Evolutionary conservation across 2,329 filamentous ascomycete genomes (phyloP).

Genomic region (Pseudovirgaria hyperparasitica): DNA sequence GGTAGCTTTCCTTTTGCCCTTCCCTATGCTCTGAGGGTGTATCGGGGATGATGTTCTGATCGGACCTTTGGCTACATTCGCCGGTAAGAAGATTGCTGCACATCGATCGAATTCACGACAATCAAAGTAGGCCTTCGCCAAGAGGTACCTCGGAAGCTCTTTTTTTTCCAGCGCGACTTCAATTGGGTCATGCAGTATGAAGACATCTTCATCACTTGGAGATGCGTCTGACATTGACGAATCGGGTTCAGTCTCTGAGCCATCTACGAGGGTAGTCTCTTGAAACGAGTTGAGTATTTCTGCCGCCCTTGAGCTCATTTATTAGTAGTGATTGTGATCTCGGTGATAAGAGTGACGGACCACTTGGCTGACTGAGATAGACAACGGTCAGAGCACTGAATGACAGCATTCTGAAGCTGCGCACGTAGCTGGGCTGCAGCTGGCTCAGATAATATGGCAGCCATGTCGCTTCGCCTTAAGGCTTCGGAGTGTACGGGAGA

Average conservation of each 20-base stretch:
- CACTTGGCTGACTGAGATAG: conserved; percentile 96
- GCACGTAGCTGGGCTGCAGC: conserved; percentile 50
- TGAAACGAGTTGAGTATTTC: conserved; percentile 81
- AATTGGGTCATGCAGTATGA: conserved; percentile 47
- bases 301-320: conserved; percentile 56
- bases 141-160: conserved; percentile 71
- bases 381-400: conserved; percentile 88
- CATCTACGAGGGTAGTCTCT: conserved; percentile 34
- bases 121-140: conserved; percentile 91
- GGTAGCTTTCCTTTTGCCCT: conserved; percentile 44
- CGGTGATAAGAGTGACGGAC: conserved; percentile 34
- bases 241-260: conserved; percentile 46
- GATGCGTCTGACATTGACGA: conserved; percentile 44
- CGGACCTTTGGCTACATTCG: conserved; percentile 58
- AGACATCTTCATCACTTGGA: conserved; percentile 26
- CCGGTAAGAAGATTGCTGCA: conserved; percentile 76
- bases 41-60: conserved; percentile 34
- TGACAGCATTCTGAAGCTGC: conserved; percentile 70
- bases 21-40: conserved; percentile 28
- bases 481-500: too few species aligned
- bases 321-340: conserved; percentile 1
- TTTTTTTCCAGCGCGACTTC: conserved; percentile 66
- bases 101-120: conserved; percentile 92
- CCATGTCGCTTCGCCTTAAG: too few species aligned
- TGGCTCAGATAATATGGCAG: conserved; percentile 28